Evolutionary conservation across 805 yeast genomes (phyloP), one percentile per base, ranked within the genome.

Genomic region (Barnettozyma vustinii): DNA sequence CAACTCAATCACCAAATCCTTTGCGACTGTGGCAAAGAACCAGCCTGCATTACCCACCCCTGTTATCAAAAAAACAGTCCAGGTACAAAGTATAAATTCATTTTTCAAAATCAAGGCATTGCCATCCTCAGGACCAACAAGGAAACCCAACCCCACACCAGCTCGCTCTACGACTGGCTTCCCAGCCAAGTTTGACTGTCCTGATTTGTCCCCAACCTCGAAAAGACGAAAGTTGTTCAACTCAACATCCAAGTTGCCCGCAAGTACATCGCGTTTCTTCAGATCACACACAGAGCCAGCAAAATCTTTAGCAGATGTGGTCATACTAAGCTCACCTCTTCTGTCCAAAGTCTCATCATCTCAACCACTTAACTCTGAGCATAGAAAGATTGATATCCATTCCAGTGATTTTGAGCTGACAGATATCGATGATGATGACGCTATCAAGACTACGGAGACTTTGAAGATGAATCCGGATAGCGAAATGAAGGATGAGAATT

Each of bases 331-430:
- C 6, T 35, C 45, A 7, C 45, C 51, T 5, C n/a, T 40, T 16
- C 16, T 33, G 8, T 16, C 23, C 23, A 48, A 40, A 40, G 21
- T 37, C 5, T 33, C 37, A 2, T 4, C 20, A 25, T 37, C 18
- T 1, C 45, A 35, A 10, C 42, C 23, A 32, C 16, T n/a, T 7
- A 39, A 37, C n/a, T 36, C 25, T 15, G 16, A 9, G 16, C 19
- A 20, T 23, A 18, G 18, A 32, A 20, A 42, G 16, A 20, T 25
- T 13, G 45, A 47, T 9, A 6, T 52, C 40, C 42, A 49, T 23
- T 56, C 61, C 1, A 60, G 64, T 46, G 64, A 60, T 21, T 57
- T 56, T 37, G 64, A 60, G n/a, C 54, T 60, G 56, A 57, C 57
- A 10, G 64, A 60, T 44, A 52, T 59, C 2, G 64, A 60, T 27